Percentiles rank a stretch among this genome's conserved stretches.
Conservation (phyloP, 2,329 filamentous ascomycete species). For the Iodosphaeria phyllophila region DNA sequence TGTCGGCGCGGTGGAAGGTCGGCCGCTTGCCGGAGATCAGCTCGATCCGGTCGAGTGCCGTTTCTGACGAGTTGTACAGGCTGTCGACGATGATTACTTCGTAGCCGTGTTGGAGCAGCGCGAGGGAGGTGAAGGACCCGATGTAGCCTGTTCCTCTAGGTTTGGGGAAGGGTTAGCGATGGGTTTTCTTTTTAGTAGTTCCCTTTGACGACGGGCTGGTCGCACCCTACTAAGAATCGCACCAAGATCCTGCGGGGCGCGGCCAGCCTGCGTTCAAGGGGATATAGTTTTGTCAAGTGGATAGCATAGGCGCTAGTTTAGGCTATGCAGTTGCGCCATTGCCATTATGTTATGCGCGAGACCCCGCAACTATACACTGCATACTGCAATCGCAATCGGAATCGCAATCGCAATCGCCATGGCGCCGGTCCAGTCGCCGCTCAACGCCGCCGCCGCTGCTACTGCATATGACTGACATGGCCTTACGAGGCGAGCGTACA, state of each 20-base stretch:
- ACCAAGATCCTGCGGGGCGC: too few species aligned
- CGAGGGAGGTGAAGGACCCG: constrained; percentile 86
- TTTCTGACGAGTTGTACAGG: constrained; percentile 89
- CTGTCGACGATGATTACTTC: constrained; percentile 93
- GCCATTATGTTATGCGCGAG: too few species aligned
- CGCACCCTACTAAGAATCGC: too few species aligned
- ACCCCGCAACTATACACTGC: too few species aligned
- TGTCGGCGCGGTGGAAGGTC: constrained; percentile 67
- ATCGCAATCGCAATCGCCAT: too few species aligned
- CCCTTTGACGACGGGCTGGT: constrained; percentile 1
- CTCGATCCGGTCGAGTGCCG: constrained; percentile 88
- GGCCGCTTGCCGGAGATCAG: constrained; percentile 79
- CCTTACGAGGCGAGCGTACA: neutral
- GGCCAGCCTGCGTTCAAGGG: too few species aligned
- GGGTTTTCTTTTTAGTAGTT: neutral
- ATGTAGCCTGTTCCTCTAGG: constrained; percentile 93
- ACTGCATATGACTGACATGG: neutral
- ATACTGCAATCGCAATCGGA: too few species aligned
- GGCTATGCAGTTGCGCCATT: constrained; percentile 1
- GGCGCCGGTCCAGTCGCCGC: too few species aligned
- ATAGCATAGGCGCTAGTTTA: neutral
- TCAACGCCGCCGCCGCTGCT: neutral
- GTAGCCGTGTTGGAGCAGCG: constrained; percentile 85
- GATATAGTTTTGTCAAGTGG: neutral
- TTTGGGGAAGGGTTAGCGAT: constrained; percentile 2